Conservation (phyloP, 305 asterid species). For the Rubia peregrina region DNA sequence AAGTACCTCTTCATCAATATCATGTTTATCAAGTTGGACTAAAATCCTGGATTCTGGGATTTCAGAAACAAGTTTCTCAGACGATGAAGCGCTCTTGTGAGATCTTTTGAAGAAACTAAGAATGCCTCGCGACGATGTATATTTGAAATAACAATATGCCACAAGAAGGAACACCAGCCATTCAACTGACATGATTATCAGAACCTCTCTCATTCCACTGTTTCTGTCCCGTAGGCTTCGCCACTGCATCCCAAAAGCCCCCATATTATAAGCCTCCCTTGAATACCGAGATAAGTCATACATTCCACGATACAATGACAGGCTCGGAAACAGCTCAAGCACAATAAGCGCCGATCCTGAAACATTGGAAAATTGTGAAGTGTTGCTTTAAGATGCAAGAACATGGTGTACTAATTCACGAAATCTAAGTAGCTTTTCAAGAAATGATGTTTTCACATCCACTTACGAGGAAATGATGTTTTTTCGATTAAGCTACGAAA, state of each 20-base stretch:
- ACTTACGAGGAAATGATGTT: constrained; percentile 29
- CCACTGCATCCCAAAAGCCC: constrained; percentile 30
- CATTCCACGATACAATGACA: constrained; percentile 27
- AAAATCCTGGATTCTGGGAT: constrained; percentile 14
- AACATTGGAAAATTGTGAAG: neutral
- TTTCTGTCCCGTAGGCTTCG: constrained; percentile 20
- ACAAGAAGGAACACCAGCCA: constrained; percentile 27
- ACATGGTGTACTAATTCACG: neutral
- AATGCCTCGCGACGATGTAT: constrained; percentile 16
- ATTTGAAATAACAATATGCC: constrained; percentile 17
- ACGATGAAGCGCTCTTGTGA: constrained; percentile 13
- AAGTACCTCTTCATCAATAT: constrained; percentile 31
- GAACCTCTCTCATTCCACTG: constrained; percentile 28
- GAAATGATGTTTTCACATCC: neutral
- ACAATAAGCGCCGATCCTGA: constrained; percentile 24
- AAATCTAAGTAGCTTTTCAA: neutral
- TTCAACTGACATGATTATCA: constrained; percentile 28
- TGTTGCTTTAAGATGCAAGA: neutral
- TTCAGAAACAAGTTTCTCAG: constrained; percentile 12
- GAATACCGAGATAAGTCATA: constrained; percentile 21
- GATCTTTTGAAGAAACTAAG: constrained; percentile 15
- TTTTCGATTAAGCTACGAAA: constrained; percentile 22
- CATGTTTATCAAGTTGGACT: constrained; percentile 27
- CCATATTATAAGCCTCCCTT: constrained; percentile 7
- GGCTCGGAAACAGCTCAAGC: constrained; percentile 28